Evolutionary conservation across 441 rosid genomes (phyloP).

Genomic region (Pelargonium fulgidum): DNA sequence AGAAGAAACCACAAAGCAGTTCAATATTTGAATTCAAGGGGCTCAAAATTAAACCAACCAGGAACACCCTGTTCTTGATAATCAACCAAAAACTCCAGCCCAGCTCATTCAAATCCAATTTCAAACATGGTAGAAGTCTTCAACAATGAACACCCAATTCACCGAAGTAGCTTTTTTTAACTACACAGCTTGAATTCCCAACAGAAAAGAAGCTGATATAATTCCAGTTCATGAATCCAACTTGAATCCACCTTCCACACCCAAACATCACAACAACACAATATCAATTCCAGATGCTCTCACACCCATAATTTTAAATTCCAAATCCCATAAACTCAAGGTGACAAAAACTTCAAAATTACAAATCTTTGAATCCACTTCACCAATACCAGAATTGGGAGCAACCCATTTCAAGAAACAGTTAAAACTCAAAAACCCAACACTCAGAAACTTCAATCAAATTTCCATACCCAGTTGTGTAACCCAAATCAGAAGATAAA

Average conservation of each 20-base stretch:
- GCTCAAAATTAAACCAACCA: not conserved
- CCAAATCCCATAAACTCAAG: not conserved
- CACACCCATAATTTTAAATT: not conserved
- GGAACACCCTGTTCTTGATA: not conserved
- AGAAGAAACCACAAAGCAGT: not conserved
- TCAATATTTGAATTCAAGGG: not conserved
- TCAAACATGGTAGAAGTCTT: not conserved
- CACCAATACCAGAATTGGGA: not conserved
- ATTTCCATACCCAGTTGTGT: not conserved
- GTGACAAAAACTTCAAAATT: not conserved
- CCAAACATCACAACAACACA: not conserved
- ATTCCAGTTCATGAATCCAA: not conserved
- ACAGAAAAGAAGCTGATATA: not conserved
- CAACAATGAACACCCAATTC: not conserved
- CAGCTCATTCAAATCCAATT: not conserved
- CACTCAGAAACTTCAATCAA: not conserved
- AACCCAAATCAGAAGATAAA: not conserved
- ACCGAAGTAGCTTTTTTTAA: not conserved
- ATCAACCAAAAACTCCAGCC: not conserved
- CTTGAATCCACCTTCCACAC: not conserved
- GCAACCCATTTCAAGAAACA: not conserved
- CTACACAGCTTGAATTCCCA: too few species aligned
- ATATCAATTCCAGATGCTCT: not conserved
- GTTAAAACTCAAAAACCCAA: not conserved
- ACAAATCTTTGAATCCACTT: not conserved